Evolutionary conservation across 495 filamentous ascomycete genomes (phyloP).

Genomic region (Achaetomiella virescens): DNA sequence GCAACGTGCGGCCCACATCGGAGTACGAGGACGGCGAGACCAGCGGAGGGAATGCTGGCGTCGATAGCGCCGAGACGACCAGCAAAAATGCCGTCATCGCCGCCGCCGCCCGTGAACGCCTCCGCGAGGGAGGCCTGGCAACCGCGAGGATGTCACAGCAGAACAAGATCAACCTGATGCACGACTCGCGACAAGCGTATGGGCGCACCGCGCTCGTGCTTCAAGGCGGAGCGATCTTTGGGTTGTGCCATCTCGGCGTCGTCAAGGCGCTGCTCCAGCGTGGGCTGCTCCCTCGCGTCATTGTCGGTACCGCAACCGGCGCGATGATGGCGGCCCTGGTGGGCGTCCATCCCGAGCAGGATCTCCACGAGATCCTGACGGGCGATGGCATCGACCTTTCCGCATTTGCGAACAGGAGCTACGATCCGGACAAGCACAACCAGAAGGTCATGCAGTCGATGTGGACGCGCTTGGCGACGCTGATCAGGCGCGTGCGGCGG

Average conservation of each 20-base stretch:
- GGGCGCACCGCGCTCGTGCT: constrained; percentile 80
- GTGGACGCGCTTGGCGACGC: constrained; percentile 48
- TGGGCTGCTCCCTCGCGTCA: constrained; percentile 82
- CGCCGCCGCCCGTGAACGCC: neutral
- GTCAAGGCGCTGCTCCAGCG: constrained; percentile 80
- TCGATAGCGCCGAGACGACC: neutral
- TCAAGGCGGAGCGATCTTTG: constrained; percentile 89
- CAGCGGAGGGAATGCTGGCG: neutral
- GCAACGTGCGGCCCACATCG: neutral
- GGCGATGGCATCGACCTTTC: constrained; percentile 78
- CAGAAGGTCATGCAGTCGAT: constrained; percentile 15
- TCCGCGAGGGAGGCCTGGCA: constrained; percentile 2
- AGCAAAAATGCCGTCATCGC: neutral
- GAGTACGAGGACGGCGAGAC: constrained; percentile 6
- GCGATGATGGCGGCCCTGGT: constrained; percentile 88
- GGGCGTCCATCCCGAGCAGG: constrained; percentile 81
- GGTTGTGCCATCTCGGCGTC: constrained; percentile 84
- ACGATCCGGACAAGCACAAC: constrained; percentile 14
- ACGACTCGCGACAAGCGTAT: constrained; percentile 87
- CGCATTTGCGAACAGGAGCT: constrained; percentile 55
- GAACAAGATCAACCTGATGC: constrained; percentile 78
- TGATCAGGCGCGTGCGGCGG: constrained; percentile 54
- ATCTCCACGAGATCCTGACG: constrained; percentile 67
- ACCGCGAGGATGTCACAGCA: constrained; percentile 58
- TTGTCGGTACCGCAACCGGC: constrained; percentile 85